phyloP scores from a whole-genome alignment of 306 rosid genomes.

The Malus asiatica region DNA sequence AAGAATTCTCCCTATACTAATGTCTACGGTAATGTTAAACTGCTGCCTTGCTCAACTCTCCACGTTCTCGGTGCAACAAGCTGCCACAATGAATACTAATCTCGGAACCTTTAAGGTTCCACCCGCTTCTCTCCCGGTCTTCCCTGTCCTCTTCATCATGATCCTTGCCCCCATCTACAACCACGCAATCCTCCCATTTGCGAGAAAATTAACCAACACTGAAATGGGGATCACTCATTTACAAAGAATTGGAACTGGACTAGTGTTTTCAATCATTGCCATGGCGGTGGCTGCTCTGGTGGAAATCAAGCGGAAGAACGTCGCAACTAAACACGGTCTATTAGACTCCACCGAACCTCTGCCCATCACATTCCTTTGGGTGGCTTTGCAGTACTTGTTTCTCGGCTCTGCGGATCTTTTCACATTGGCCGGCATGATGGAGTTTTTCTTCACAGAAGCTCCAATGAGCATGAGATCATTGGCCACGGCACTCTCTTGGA shows the following conservation, averaged over 20 bases:
- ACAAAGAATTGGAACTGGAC: conserved; percentile 64
- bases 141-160: conserved; percentile 71
- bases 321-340: conserved; percentile 25
- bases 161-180: conserved; percentile 58
- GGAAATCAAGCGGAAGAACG: conserved; percentile 58
- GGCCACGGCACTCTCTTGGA: conserved; percentile 75
- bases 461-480: conserved; percentile 66
- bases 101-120: conserved; percentile 63
- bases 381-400: conserved; percentile 61
- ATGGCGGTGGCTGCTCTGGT: conserved; percentile 83
- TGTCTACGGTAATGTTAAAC: conserved; percentile 67
- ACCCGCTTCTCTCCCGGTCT: conserved; percentile 74
- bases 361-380: conserved; percentile 66
- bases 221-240: conserved; percentile 64
- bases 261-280: conserved; percentile 52
- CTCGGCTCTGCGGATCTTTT: conserved; percentile 76
- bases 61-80: conserved; percentile 78
- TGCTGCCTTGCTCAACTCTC: conserved; percentile 83
- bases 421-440: conserved; percentile 78
- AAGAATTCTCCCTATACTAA: conserved; percentile 59
- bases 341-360: conserved; percentile 39
- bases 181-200: conserved; percentile 46
- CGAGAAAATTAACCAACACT: conserved; percentile 42
- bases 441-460: conserved; percentile 82
- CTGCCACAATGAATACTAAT: conserved; percentile 67